Evolutionary conservation across 2,329 filamentous ascomycete species (phyloP).

Genomic region (Monosporascus cannonballus): DNA sequence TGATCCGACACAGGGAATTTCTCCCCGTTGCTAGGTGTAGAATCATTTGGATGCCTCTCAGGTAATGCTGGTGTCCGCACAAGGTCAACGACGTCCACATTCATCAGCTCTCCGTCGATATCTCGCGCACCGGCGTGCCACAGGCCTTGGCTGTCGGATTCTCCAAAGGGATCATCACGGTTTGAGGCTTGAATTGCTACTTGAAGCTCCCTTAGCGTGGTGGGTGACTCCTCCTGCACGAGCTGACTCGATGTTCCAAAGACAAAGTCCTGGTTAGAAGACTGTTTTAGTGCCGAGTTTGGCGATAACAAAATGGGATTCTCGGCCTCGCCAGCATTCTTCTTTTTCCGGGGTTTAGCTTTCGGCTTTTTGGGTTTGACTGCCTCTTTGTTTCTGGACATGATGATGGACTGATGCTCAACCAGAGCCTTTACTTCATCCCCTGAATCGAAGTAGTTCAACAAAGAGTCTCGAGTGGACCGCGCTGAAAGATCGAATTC

Average conservation of each 20-base stretch:
- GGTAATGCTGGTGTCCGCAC: slow-evolving; percentile 19
- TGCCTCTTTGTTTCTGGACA: slow-evolving; percentile 29
- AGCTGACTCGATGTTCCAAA: slow-evolving; percentile 86
- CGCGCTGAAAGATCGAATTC: slow-evolving; percentile 22
- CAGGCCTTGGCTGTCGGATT: slow-evolving; percentile 38
- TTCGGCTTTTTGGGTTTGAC: slow-evolving; percentile 26
- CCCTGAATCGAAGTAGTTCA: slow-evolving; percentile 38
- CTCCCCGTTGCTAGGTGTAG: neutral
- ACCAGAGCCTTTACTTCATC: slow-evolving; percentile 27
- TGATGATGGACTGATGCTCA: slow-evolving; percentile 25
- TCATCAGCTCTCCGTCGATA: slow-evolving; percentile 55
- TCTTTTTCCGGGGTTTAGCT: slow-evolving; percentile 26
- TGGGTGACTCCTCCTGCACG: slow-evolving; percentile 65
- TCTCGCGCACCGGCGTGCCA: slow-evolving; percentile 70
- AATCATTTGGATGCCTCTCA: neutral
- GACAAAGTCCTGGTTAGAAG: slow-evolving; percentile 66
- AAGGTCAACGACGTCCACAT: slow-evolving; percentile 57
- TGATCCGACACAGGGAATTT: neutral
- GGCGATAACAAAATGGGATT: slow-evolving; percentile 60
- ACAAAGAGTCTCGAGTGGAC: slow-evolving; percentile 30
- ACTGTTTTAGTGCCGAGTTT: slow-evolving; percentile 57
- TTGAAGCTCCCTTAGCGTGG: slow-evolving; percentile 56
- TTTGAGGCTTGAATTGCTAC: slow-evolving; percentile 56
- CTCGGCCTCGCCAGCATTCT: slow-evolving; percentile 31
- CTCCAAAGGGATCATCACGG: slow-evolving; percentile 31